phyloP scores from a whole-genome alignment of 768 basidiomycete genomes.

The Rickenella mellea region DNA sequence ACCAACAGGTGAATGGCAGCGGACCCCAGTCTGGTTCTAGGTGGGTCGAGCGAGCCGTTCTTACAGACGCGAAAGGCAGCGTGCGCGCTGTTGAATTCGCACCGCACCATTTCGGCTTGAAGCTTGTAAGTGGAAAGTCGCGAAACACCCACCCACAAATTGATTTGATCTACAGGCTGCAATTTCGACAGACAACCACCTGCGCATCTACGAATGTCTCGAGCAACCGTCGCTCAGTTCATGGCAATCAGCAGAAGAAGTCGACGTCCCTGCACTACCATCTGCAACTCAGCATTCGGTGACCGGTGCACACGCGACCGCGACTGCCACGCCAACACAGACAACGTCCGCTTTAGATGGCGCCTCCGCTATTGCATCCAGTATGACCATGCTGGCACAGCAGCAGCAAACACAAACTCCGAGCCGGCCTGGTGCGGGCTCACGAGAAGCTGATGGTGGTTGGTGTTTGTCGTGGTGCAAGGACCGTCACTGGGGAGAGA shows the following conservation, averaged over 20 bases:
- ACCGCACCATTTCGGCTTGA: conserved; percentile 80
- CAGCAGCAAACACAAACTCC: conserved; percentile 35
- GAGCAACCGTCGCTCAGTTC: conserved; percentile 63
- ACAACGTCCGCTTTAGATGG: conserved; percentile 41
- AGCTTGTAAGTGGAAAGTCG: conserved; percentile 47
- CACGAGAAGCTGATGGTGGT: conserved; percentile 79
- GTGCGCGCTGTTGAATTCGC: conserved; percentile 83
- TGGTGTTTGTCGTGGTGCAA: conserved; percentile 96
- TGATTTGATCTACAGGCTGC: conserved; percentile 49
- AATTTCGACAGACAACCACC: conserved; percentile 77
- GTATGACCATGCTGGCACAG: conserved; percentile 50
- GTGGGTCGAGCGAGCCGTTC: conserved; percentile 67
- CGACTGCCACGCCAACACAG: conserved; percentile 66
- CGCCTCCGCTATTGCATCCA: conserved; percentile 28
- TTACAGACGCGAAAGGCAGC: conserved; percentile 80
- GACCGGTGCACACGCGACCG: conserved; percentile 39
- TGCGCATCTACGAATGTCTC: conserved; percentile 86
- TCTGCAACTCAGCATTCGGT: conserved; percentile 29
- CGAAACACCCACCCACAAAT: conserved; percentile 1
- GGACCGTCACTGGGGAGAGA: conserved; percentile 90
- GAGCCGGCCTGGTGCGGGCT: conserved; percentile 37
- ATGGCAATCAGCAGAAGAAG: conserved; percentile 69
- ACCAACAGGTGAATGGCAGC: conserved; percentile 18
- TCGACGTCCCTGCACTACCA: conserved; percentile 59
- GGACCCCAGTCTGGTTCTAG: conserved; percentile 24